Conservation (phyloP, 2,329 filamentous ascomycete species). For the Diaporthe citri region DNA sequence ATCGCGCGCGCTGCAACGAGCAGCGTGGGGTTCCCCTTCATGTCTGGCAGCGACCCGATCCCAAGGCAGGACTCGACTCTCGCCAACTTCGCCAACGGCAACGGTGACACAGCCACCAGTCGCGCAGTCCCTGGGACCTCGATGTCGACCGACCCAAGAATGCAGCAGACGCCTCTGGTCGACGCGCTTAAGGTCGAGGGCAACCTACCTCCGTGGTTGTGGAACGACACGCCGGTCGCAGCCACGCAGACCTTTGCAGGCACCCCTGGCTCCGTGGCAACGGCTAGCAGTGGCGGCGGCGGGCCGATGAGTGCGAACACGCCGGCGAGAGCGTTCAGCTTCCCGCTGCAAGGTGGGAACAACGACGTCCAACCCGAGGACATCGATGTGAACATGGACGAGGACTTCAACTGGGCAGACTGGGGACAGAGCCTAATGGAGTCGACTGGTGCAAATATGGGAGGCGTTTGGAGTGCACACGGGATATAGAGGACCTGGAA, state of each 20-base stretch:
- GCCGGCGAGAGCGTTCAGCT: constrained; percentile 31
- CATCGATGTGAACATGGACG: constrained; percentile 52
- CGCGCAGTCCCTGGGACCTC: constrained; percentile 9
- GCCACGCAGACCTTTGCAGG: background rate
- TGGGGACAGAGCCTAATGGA: constrained; percentile 52
- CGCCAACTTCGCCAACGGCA: constrained; percentile 33
- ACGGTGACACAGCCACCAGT: constrained; percentile 10
- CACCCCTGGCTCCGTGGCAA: constrained; percentile 10
- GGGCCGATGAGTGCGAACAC: constrained; percentile 24
- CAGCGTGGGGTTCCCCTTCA: constrained; percentile 33
- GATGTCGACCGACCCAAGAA: constrained; percentile 18
- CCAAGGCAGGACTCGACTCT: constrained; percentile 42
- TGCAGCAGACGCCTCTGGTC: constrained; percentile 42
- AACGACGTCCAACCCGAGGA: constrained; percentile 44
- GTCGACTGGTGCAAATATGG: constrained; percentile 45
- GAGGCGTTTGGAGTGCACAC: constrained; percentile 44
- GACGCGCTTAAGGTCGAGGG: constrained; percentile 59
- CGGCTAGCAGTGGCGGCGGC: constrained; percentile 3
- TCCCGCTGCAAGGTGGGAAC: constrained; percentile 38
- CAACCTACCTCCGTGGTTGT: constrained; percentile 68
- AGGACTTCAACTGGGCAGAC: constrained; percentile 54
- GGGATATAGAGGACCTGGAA: constrained; percentile 35
- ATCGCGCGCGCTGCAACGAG: constrained; percentile 29
- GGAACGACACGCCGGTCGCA: constrained; percentile 53
- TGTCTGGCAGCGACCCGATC: constrained; percentile 37